Base-by-base conservation (phyloP, 140 eudicot genomes). In the Oenanthe javanica region DNA sequence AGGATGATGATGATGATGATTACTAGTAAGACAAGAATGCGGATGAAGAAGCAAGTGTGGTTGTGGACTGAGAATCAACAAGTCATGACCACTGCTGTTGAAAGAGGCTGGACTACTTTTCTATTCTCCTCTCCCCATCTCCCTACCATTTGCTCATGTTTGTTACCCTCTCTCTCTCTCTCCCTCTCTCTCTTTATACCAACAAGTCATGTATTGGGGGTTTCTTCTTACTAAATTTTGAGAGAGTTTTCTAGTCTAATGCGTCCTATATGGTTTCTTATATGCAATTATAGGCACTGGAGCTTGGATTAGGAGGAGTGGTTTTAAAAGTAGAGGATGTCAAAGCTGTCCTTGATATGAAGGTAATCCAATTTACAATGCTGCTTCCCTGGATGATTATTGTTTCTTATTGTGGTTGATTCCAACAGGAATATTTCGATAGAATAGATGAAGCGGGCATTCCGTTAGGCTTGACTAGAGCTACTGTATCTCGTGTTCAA, bases 51-150 rank as follows among this genome's bases (percentile, higher is more conserved):
- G 87, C 64, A 76, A 63, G 95, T 94, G 49, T 94, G 97, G 99
- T 84, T 94, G 77, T 94, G 99, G 99, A 90, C 93, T 55, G 92
- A 92, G 83, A 92, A 86, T 82, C 89, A 94, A 83, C 88, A 90
- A 81, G 99, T 92, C 16, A 90, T 94, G 97, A 94, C 98, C 16
- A 86, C 96, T 69, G 97, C 99, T 36, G 93, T 90, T 21, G 99
- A 94, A 83, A 90, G 96, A 82, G 99, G 99, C 18, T 94, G 99
- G 99, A 84, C 81, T 74, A 94, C 96, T 69, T 94, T 94, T 79
- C 51, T 94, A 31, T 94, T 94, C 85, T 75, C 90, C 75, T 74
- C 86, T 61, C 94, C 88, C 66, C 84, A 88, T 19, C 92, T 90
- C 76, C 96, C 99, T 54, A 79, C 74, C 59, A 92, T 90, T 47